phyloP scores from a whole-genome alignment of 2,329 filamentous ascomycete species.

The Beauveria bassiana region DNA sequence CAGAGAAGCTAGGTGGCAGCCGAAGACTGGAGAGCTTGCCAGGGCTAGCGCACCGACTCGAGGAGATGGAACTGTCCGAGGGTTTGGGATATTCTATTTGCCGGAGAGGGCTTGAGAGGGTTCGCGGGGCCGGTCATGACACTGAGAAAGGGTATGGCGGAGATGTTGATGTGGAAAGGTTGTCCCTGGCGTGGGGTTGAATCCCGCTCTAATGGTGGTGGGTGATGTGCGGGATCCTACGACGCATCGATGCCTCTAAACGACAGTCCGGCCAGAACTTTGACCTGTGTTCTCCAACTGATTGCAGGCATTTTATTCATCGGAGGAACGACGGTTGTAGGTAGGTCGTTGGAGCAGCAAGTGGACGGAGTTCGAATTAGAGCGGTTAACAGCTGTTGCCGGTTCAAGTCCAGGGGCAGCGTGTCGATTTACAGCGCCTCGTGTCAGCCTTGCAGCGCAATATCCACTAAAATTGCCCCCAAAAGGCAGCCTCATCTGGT shows the following conservation, averaged over 20 bases:
- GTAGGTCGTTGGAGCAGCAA: too few species aligned
- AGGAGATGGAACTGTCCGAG: background rate
- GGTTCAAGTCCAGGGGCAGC: background rate
- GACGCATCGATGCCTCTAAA: too few species aligned
- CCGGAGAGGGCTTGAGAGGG: background rate
- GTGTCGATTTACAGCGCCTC: background rate
- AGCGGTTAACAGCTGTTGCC: background rate
- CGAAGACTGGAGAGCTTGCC: background rate
- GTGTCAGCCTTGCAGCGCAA: background rate
- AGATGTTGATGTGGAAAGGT: too few species aligned
- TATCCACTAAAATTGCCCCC: background rate
- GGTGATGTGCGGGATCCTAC: too few species aligned
- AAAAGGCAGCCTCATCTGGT: background rate
- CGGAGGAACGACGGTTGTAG: background rate
- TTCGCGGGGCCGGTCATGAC: too few species aligned
- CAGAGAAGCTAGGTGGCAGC: conserved; percentile 7
- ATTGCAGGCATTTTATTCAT: too few species aligned
- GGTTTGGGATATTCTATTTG: background rate
- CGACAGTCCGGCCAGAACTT: too few species aligned
- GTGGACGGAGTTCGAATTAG: background rate
- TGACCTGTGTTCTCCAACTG: too few species aligned
- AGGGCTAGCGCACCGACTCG: background rate
- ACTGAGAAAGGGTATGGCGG: too few species aligned
- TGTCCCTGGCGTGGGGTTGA: too few species aligned
- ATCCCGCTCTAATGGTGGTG: too few species aligned